Evolutionary conservation across 2,329 filamentous ascomycete species (phyloP).

Genomic region (Penicillium hordei): DNA sequence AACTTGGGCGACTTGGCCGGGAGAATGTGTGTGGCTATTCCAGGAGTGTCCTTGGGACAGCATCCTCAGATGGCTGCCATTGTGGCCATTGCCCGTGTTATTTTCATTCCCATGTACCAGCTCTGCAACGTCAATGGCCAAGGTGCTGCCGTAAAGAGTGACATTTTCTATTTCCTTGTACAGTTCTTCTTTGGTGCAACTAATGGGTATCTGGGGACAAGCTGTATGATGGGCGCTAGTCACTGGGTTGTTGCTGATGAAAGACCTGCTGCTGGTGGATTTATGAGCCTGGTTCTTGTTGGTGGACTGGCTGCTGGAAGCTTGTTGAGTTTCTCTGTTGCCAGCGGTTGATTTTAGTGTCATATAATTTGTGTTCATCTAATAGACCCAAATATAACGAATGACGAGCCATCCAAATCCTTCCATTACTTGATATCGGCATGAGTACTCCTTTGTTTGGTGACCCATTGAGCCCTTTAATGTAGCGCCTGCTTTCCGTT

Average conservation of each 20-base stretch:
- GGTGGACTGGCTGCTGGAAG: slow-evolving; percentile 81
- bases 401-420: not conserved
- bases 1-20: slow-evolving; percentile 84
- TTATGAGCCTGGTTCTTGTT: slow-evolving; percentile 91
- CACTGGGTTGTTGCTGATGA: slow-evolving; percentile 81
- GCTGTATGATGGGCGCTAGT: slow-evolving; percentile 86
- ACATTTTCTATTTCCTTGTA: slow-evolving; percentile 85
- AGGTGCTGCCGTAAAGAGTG: slow-evolving; percentile 73
- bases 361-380: not conserved
- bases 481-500: not conserved
- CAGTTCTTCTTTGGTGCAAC: slow-evolving; percentile 80
- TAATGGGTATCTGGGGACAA: slow-evolving; percentile 84
- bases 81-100: slow-evolving; percentile 63
- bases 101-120: slow-evolving; percentile 80
- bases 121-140: slow-evolving; percentile 82
- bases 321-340: slow-evolving; percentile 77
- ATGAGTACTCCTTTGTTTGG: not conserved
- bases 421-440: not conserved
- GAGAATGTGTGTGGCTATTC: slow-evolving; percentile 64
- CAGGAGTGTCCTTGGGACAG: slow-evolving; percentile 58
- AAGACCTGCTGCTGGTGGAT: slow-evolving; percentile 83
- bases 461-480: not conserved
- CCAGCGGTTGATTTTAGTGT: slow-evolving; percentile 33
- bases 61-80: slow-evolving; percentile 67
- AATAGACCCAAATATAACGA: not conserved